Percentiles rank a stretch among this genome's conserved stretches.
Conservation (phyloP, 1,139 yeast species). For the Debaryomycetaceae sp. region DNA sequence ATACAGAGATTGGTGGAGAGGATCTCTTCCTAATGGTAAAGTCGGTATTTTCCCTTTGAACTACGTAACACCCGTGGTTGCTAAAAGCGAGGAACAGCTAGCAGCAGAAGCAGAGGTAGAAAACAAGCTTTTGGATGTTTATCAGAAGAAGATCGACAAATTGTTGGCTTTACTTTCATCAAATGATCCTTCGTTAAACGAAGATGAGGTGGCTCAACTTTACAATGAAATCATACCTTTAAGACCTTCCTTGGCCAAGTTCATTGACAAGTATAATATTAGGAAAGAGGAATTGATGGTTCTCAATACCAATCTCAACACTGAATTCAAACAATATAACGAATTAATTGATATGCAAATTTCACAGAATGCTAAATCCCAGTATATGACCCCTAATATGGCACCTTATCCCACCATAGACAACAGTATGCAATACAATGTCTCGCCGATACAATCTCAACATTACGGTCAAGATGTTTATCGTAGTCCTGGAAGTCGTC, state of each 20-base stretch:
- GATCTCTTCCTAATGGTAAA: slow-evolving; percentile 69
- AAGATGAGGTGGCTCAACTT: slow-evolving; percentile 48
- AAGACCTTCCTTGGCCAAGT: slow-evolving; percentile 67
- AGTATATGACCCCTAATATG: slow-evolving; percentile 4
- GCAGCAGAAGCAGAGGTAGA: slow-evolving; percentile 30
- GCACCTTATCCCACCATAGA: slow-evolving; percentile 19
- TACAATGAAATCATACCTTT: slow-evolving; percentile 71
- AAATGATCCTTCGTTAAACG: slow-evolving; percentile 25
- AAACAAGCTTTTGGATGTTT: slow-evolving; percentile 23
- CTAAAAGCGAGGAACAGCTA: slow-evolving; percentile 53
- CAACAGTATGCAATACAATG: not conserved
- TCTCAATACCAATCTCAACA: slow-evolving; percentile 65
- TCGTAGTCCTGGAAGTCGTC: not conserved
- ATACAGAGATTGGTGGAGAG: slow-evolving; percentile 95
- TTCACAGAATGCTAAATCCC: slow-evolving; percentile 18
- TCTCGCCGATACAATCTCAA: not conserved
- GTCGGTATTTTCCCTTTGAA: slow-evolving; percentile 93
- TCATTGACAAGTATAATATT: slow-evolving; percentile 71
- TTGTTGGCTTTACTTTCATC: slow-evolving; percentile 58
- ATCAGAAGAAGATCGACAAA: slow-evolving; percentile 56
- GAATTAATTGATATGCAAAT: slow-evolving; percentile 58
- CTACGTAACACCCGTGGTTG: slow-evolving; percentile 79
- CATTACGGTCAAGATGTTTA: not conserved
- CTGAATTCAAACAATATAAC: slow-evolving; percentile 68
- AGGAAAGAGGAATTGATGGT: slow-evolving; percentile 71